phyloP scores from a whole-genome alignment of 139 green algal species.

The Closterium sp. region DNA sequence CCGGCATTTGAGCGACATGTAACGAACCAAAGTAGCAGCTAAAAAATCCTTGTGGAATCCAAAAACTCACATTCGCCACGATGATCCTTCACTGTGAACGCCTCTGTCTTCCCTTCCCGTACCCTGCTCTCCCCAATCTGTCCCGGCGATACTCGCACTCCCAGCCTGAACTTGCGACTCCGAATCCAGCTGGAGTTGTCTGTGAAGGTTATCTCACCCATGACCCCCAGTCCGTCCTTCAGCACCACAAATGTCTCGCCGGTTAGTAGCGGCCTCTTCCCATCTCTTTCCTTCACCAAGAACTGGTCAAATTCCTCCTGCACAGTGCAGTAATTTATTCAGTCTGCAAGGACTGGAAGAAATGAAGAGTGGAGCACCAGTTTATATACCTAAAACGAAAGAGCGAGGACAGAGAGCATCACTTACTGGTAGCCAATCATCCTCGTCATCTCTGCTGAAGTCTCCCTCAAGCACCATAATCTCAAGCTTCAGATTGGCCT shows the following conservation, averaged over 20 bases:
- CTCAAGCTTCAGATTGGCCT: conserved; percentile 19
- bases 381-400: background rate
- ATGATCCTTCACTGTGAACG: conserved; percentile 43
- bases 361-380: background rate
- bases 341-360: background rate
- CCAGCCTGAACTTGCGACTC: conserved; percentile 32
- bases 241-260: conserved; percentile 14
- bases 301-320: conserved; percentile 32
- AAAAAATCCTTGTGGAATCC: too few relatives aligned
- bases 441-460: conserved; percentile 19
- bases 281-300: conserved; percentile 15
- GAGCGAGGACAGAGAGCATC: background rate
- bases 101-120: conserved; percentile 35
- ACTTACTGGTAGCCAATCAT: conserved; percentile 1
- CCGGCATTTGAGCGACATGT: too few relatives aligned
- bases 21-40: too few relatives aligned
- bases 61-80: conserved; percentile 30
- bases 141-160: background rate
- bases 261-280: conserved; percentile 22
- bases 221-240: conserved; percentile 1
- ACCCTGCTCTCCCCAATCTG: conserved; percentile 3
- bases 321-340: background rate
- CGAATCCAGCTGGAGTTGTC: conserved; percentile 46
- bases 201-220: conserved; percentile 35
- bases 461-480: conserved; percentile 39